These are phyloP conservation scores for Globisporangium paroecandrum DNA, from an alignment of 352 stramenopile genomes.

Conservation along the genomic window DNA sequence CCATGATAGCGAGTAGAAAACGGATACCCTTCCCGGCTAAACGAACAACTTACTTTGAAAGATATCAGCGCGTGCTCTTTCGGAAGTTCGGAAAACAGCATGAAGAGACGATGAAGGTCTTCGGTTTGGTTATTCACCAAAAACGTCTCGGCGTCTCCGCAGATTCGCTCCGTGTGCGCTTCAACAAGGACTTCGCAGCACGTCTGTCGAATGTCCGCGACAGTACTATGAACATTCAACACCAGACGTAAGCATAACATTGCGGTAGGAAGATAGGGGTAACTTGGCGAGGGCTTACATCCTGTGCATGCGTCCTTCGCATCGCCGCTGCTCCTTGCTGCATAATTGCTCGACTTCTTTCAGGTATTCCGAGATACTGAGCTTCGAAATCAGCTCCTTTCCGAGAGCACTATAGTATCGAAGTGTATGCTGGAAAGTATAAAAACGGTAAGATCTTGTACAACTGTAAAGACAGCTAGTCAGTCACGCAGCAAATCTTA, in stretches of 20 bases:
- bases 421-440: constrained; percentile 45
- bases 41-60: constrained; percentile 55
- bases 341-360: constrained; percentile 65
- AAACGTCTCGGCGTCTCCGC: constrained; percentile 72
- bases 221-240: constrained; percentile 41
- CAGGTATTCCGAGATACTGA: constrained; percentile 77
- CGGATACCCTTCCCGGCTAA: neutral
- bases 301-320: constrained; percentile 70
- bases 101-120: constrained; percentile 76
- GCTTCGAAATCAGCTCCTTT: constrained; percentile 52
- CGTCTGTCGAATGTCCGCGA: constrained; percentile 70
- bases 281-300: constrained; percentile 37
- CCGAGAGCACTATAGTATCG: constrained; percentile 68
- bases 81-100: constrained; percentile 76
- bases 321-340: constrained; percentile 76
- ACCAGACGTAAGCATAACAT: neutral
- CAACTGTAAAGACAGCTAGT: neutral
- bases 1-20: neutral
- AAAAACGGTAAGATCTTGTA: neutral
- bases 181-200: constrained; percentile 79
- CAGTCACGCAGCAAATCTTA: constrained; percentile 13
- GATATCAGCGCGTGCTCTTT: constrained; percentile 77
- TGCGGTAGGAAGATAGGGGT: neutral
- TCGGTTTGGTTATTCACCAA: constrained; percentile 76
- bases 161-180: constrained; percentile 78